Base-by-base conservation (phyloP, 2,329 filamentous ascomycete genomes). In the Hypoxylon sp. region DNA sequence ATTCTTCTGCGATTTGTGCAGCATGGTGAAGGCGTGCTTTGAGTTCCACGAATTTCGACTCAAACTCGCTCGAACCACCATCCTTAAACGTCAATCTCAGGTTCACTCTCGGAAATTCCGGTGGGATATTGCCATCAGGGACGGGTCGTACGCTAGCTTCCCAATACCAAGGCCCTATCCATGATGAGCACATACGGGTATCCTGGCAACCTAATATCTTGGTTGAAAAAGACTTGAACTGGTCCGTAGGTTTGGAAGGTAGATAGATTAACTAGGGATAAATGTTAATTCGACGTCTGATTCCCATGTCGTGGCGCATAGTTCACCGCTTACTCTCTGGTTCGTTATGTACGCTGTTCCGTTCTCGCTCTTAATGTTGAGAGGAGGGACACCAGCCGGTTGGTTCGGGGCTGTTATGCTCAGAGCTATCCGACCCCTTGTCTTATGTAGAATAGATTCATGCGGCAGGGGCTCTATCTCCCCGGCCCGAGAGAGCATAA, bases 151-250 rank as follows among this genome's bases (percentile, higher is more conserved):
- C 89, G 48, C 91, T 83, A 24, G 92, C 92, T 62, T 90, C 90
- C 94, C 94, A 98, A 72, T 92, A 91, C 84, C 97, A 98, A 3
- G 94, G 91, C 19, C 95, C 94, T 79, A 97, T 97, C 85, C 94
- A 97, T 35, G 95, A 94, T 2, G 94, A 93, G 33, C 91, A 90
- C 67, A 97, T 92, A 76, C 92, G 93, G 5, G 92, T 92, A 80
- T 98, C 95, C 80, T 93, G 89, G 48, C 97, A 88, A 78, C 95
- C 94, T 71, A 97, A 87, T 67, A 98, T 92, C 44, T 94, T 94
- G 0, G 92, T 90, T 46, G 94, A 94, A 81, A 98, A 98, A 54
- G 94, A 97, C 79, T 95, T 90, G 77, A 98, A 88, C 57, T 88
- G 81, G 59, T 86, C 83, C 17, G 91, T 92, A 3, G 90, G 86